Conservation (phyloP, 495 filamentous ascomycete genomes). For the Xylaria acuta region DNA sequence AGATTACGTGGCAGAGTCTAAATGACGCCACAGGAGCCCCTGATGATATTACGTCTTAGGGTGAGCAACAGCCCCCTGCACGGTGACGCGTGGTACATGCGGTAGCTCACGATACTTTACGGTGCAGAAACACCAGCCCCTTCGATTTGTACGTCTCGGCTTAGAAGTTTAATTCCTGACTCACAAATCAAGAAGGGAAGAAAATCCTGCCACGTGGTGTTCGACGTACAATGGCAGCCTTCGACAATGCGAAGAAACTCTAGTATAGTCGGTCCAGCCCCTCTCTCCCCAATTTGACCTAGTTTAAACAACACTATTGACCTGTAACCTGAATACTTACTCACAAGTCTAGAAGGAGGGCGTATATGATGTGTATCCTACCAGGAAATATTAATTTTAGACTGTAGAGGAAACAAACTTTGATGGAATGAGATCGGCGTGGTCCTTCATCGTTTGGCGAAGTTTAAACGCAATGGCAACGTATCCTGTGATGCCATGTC, state of each 20-base stretch:
- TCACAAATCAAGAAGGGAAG: background rate
- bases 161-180: background rate
- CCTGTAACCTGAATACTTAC: background rate
- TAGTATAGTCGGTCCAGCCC: background rate
- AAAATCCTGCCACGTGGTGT: background rate
- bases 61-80: background rate
- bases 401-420: background rate
- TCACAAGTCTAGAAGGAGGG: background rate
- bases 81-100: background rate
- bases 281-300: background rate
- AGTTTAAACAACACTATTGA: background rate
- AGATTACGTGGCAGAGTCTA: no score
- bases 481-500: background rate
- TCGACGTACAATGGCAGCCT: background rate
- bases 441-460: background rate
- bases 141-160: background rate
- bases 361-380: background rate
- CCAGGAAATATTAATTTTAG: background rate
- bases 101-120: background rate
- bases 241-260: background rate
- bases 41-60: background rate
- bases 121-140: background rate
- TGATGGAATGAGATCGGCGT: background rate
- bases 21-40: no score
- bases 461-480: background rate